Conservation (phyloP, 1,284 basidiomycete genomes). For the Cryptococcus jaspeensis region DNA sequence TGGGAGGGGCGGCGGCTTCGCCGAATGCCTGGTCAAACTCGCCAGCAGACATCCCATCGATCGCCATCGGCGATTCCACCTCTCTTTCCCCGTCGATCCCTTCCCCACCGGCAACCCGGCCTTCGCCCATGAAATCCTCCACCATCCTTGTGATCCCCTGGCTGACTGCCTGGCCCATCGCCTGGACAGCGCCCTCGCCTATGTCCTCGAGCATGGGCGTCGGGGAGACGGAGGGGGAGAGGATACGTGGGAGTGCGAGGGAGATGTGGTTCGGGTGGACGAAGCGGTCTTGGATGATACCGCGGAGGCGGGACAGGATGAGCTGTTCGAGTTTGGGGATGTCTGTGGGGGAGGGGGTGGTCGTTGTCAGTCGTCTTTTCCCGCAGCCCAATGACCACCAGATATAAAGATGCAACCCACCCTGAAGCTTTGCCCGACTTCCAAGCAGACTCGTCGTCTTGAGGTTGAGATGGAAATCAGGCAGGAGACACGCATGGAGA, state of each 20-base stretch:
- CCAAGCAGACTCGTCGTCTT: constrained; percentile 58
- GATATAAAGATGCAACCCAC: constrained; percentile 18
- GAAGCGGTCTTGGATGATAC: constrained; percentile 55
- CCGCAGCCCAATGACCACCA: neutral
- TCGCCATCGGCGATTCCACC: too few species aligned
- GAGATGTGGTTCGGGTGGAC: constrained; percentile 56
- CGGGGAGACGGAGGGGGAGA: constrained; percentile 29
- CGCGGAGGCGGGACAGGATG: constrained; percentile 55
- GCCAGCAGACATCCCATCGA: too few species aligned
- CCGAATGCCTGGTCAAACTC: too few species aligned
- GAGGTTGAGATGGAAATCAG: constrained; percentile 59
- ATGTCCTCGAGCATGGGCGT: constrained; percentile 31
- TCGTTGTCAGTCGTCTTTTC: neutral
- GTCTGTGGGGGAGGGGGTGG: constrained; percentile 39
- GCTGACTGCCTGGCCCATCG: constrained; percentile 28
- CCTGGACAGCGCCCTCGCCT: constrained; percentile 29
- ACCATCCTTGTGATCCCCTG: constrained; percentile 26
- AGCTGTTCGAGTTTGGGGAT: constrained; percentile 62
- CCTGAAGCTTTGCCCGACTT: constrained; percentile 58
- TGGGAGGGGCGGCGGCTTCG: neutral
- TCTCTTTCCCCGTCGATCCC: too few species aligned
- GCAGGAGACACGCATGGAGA: constrained; percentile 56
- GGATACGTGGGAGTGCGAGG: constrained; percentile 52
- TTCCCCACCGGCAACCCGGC: too few species aligned
- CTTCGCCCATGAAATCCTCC: constrained; percentile 16